phyloP scores from a whole-genome alignment of 1,284 basidiomycete species.

The Schizophyllum amplum region DNA sequence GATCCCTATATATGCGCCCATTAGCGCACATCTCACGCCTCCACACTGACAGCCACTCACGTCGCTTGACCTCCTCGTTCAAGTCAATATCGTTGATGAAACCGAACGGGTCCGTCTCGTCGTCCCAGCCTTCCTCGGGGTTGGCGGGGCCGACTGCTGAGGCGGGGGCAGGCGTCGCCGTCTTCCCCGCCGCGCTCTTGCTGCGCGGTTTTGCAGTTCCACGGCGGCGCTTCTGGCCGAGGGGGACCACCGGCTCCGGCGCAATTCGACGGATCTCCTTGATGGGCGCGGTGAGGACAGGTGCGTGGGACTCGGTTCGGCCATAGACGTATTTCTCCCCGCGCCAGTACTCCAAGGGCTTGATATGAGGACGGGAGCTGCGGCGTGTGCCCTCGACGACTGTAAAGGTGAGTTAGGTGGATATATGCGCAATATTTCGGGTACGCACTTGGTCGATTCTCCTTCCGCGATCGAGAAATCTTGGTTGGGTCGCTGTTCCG shows the following conservation, averaged over 20 bases:
- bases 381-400: slow-evolving; percentile 62
- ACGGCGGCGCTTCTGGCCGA: slow-evolving; percentile 39
- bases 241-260: slow-evolving; percentile 50
- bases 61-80: slow-evolving; percentile 53
- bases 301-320: slow-evolving; percentile 35
- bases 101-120: slow-evolving; percentile 62
- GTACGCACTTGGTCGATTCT: slow-evolving; percentile 26
- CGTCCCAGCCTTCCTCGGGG: slow-evolving; percentile 86
- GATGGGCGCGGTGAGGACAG: slow-evolving; percentile 68
- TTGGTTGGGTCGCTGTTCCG: slow-evolving; percentile 23
- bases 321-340: slow-evolving; percentile 84
- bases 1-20: slow-evolving; percentile 41
- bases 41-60: slow-evolving; percentile 36
- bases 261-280: slow-evolving; percentile 78
- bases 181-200: slow-evolving; percentile 30
- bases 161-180: slow-evolving; percentile 21
- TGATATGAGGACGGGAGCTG: slow-evolving; percentile 62
- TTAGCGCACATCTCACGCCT: not conserved
- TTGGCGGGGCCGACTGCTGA: slow-evolving; percentile 20
- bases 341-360: slow-evolving; percentile 91
- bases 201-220: slow-evolving; percentile 29
- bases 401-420: slow-evolving; percentile 10
- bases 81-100: slow-evolving; percentile 65
- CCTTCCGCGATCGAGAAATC: slow-evolving; percentile 27
- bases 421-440: slow-evolving; percentile 6